Evolutionary conservation across 768 basidiomycete species (phyloP).

Genomic region (Termitomyces sp.): DNA sequence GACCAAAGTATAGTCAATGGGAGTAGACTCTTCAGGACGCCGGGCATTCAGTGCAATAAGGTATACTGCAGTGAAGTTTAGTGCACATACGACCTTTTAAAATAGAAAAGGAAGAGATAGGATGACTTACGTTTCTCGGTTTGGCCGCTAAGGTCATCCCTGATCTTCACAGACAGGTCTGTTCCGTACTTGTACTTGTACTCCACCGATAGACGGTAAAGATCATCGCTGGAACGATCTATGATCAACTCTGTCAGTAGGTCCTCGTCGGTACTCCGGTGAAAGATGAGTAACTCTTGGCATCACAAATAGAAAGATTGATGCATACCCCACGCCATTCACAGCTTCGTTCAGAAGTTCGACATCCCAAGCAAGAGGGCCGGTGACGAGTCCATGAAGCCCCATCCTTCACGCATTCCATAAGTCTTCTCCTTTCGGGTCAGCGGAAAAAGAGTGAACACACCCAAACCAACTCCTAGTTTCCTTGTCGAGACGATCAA

Average conservation of each 20-base stretch:
- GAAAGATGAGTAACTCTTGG: neutral
- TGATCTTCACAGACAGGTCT: conserved; percentile 25
- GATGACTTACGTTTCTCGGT: conserved; percentile 23
- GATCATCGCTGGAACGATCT: conserved; percentile 28
- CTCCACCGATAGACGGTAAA: conserved; percentile 24
- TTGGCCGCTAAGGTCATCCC: conserved; percentile 25
- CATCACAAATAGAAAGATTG: too few relatives aligned
- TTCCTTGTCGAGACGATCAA: conserved; percentile 21
- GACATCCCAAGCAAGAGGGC: conserved; percentile 34
- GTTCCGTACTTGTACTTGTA: conserved; percentile 25
- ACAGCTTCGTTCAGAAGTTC: conserved; percentile 28
- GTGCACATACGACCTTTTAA: too few relatives aligned
- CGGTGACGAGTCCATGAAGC: conserved; percentile 25
- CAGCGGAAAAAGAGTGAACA: conserved; percentile 1
- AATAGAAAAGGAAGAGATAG: too few relatives aligned
- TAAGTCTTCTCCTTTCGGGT: neutral
- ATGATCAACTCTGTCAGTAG: conserved; percentile 34
- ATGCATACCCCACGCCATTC: conserved; percentile 23
- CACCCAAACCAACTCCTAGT: conserved; percentile 27
- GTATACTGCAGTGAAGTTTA: conserved; percentile 28
- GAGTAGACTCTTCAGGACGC: conserved; percentile 29
- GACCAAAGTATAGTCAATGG: conserved; percentile 31
- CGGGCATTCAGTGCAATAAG: conserved; percentile 39
- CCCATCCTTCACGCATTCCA: neutral
- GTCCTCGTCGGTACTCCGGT: conserved; percentile 26